A percentile compares a stretch with the other conserved stretches of the same genome.
Conservation (phyloP, 208 protist genomes). For the Leishmania tarentolae region DNA sequence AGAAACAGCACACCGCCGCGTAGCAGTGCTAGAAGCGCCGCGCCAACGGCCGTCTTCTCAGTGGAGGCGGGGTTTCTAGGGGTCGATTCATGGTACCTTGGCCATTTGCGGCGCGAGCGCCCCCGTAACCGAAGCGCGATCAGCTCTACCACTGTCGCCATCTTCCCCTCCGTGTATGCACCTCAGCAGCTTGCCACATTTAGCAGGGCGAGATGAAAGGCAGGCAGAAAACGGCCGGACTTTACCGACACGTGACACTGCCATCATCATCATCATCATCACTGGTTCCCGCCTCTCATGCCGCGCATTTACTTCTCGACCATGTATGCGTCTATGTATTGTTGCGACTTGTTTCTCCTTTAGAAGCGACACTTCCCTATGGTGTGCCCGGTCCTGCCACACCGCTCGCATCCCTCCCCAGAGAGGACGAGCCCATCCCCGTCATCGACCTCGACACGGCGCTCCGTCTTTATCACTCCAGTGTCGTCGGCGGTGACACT, state of each 20-base stretch:
- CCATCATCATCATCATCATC: neutral
- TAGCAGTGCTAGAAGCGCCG: neutral
- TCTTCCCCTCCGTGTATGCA: neutral
- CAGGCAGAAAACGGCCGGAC: neutral
- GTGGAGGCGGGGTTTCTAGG: neutral
- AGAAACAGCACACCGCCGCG: neutral
- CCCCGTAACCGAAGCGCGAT: neutral
- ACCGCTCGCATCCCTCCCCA: slow-evolving; percentile 50
- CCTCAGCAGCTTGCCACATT: neutral
- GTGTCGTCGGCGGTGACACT: neutral
- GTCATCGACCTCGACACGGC: neutral
- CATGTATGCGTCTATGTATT: neutral
- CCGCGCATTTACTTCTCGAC: neutral
- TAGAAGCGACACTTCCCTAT: slow-evolving; percentile 50
- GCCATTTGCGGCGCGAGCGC: neutral
- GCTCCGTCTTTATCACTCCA: slow-evolving; percentile 10
- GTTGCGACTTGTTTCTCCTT: neutral
- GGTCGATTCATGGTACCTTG: neutral
- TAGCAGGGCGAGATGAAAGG: neutral
- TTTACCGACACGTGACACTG: neutral
- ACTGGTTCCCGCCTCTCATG: neutral
- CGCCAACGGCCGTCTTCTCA: neutral
- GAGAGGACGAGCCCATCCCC: slow-evolving; percentile 4
- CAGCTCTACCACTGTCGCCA: neutral
- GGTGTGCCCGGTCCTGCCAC: slow-evolving; percentile 60